phyloP scores from a whole-genome alignment of 2,329 filamentous ascomycete genomes.

The Cadophora malorum region DNA sequence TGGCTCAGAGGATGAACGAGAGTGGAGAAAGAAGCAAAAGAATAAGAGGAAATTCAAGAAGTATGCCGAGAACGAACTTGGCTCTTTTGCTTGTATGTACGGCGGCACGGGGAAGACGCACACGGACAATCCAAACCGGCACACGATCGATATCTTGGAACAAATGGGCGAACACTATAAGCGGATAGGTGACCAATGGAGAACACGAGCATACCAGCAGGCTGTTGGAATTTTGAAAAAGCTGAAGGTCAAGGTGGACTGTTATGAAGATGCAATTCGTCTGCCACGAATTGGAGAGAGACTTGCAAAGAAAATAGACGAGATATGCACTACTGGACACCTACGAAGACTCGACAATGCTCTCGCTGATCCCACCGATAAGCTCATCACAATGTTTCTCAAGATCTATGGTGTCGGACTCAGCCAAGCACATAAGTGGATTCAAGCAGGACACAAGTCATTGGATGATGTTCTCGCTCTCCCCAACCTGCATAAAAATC shows the following conservation, averaged over 20 bases:
- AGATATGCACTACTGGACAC: constrained; percentile 78
- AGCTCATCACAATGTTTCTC: constrained; percentile 71
- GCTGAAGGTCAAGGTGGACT: constrained; percentile 68
- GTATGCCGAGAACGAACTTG: constrained; percentile 45
- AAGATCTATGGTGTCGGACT: constrained; percentile 81
- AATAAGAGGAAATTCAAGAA: constrained; percentile 26
- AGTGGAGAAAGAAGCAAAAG: constrained; percentile 19
- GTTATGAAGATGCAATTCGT: constrained; percentile 69
- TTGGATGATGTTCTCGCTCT: constrained; percentile 71
- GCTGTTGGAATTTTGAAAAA: constrained; percentile 76
- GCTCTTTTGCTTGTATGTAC: constrained; percentile 61
- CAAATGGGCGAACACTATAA: constrained; percentile 82
- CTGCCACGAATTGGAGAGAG: constrained; percentile 74
- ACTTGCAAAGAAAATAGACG: constrained; percentile 85
- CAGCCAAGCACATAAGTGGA: constrained; percentile 75
- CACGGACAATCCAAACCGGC: constrained; percentile 70
- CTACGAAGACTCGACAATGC: constrained; percentile 76
- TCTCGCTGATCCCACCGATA: constrained; percentile 68
- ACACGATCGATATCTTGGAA: constrained; percentile 78
- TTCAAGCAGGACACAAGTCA: constrained; percentile 74
- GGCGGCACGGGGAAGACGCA: constrained; percentile 52
- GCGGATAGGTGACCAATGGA: constrained; percentile 78
- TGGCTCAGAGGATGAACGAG: constrained; percentile 45
- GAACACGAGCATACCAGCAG: constrained; percentile 76
- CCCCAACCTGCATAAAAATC: constrained; percentile 70